Percentiles rank a stretch among this genome's conserved stretches.
phyloP scores from a whole-genome alignment of 1,284 basidiomycete genomes.

The Sanghuangporus weigelae region DNA sequence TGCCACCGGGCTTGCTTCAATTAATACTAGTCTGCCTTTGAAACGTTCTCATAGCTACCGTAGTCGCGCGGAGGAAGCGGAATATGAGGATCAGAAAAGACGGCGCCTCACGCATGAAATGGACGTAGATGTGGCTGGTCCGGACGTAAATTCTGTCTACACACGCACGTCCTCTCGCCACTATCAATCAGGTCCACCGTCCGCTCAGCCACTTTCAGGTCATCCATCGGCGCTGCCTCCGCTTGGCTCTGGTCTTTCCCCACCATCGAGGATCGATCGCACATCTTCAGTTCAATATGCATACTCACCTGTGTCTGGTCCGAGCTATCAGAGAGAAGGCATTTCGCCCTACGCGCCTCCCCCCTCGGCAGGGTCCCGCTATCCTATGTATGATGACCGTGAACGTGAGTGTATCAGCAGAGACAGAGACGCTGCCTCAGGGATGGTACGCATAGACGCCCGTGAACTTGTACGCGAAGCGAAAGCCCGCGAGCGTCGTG shows the following conservation, averaged over 20 bases:
- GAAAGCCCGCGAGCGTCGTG: conserved; percentile 11
- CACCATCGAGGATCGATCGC: neutral
- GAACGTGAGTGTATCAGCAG: neutral
- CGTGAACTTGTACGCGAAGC: conserved; percentile 13
- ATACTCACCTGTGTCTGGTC: neutral
- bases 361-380: neutral
- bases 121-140: conserved; percentile 3
- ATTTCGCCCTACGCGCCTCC: neutral
- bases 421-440: neutral
- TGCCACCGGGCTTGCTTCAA: conserved; percentile 1
- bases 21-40: neutral
- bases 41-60: conserved; percentile 1
- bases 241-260: neutral
- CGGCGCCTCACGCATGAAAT: conserved; percentile 1
- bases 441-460: neutral
- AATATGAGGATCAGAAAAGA: conserved; percentile 7
- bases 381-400: neutral
- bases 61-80: neutral
- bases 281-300: neutral
- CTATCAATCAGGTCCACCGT: neutral
- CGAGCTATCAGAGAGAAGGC: neutral
- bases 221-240: neutral
- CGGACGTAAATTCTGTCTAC: neutral
- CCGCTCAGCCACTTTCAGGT: neutral
- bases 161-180: neutral